Base-by-base conservation (phyloP, 2,329 filamentous ascomycete genomes). In the Penicillium sp. region DNA sequence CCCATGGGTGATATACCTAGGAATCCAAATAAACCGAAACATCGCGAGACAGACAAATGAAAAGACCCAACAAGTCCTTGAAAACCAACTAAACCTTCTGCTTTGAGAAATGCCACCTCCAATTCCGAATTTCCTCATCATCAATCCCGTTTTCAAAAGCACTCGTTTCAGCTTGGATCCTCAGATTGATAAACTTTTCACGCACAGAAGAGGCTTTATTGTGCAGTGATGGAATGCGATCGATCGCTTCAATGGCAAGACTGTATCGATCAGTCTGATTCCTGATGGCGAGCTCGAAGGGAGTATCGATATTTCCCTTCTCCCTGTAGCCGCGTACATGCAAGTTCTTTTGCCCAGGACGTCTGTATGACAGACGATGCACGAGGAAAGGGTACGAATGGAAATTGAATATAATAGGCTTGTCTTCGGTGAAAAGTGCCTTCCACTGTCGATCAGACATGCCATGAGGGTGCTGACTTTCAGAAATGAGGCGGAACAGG, bases 271-370 rank as follows among this genome's bases (percentile, higher is more conserved):
- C 89, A 0, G 88, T 89, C 65, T 86, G 80, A 73, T 92, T 92
- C 59, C 88, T 81, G 67, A 91, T 89, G 26, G 88, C 88, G 61
- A 92, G 76, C 73, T 91, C 88, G 20, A 91, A 83, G 1, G 88
- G 89, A 0, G 89, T 91, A 68, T 92, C 87, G 63, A 91, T 91
- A 70, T 91, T 92, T 47, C 89, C 89, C 80, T 92, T 91, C 77
- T 92, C 88, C 66, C 82, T 85, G 77, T 91, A 92, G 1, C 89
- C 89, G 30, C 85, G 80, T n/a, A 92, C 89, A 64, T 89, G 84
- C 60, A 91, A 72, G 71, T 89, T 85, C 47, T 79, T 69, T 69
- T 81, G 83, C 5, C 87, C 88, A 1, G 84, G 85, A 1, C 88
- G 84, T 75, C 88, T 87, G 75, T 91, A 91, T 0, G 87, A 88